A percentile compares a stretch with the other conserved stretches of the same genome.
Evolutionary conservation across 208 protist genomes (phyloP).

Genomic region (Strigomonas galati): DNA sequence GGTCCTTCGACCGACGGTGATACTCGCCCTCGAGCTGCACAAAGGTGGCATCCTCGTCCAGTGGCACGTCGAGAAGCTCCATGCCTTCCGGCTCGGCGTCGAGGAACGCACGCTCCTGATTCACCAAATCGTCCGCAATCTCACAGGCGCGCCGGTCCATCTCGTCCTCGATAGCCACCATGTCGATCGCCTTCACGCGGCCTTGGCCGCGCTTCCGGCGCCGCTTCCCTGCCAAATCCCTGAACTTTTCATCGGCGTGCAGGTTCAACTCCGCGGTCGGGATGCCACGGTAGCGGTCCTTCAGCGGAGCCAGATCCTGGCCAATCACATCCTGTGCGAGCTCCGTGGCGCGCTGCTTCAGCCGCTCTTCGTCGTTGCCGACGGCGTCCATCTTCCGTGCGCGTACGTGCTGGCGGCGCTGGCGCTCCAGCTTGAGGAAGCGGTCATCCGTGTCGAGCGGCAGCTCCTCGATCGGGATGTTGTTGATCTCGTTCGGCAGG

Average conservation of each 20-base stretch:
- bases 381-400: conserved; percentile 36
- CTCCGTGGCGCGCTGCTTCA: conserved; percentile 40
- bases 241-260: conserved; percentile 58
- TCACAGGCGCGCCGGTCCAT: conserved; percentile 71
- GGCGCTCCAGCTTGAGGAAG: conserved; percentile 54
- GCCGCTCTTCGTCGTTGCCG: conserved; percentile 39
- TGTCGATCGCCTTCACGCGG: conserved; percentile 39
- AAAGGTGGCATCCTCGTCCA: conserved; percentile 74
- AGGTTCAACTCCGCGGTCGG: conserved; percentile 69
- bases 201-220: conserved; percentile 27
- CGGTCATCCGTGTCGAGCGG: conserved; percentile 59
- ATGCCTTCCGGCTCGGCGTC: conserved; percentile 83
- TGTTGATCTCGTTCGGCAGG: conserved; percentile 45
- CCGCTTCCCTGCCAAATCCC: conserved; percentile 43
- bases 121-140: conserved; percentile 77
- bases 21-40: conserved; percentile 72
- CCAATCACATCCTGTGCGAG: conserved; percentile 58
- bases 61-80: conserved; percentile 66
- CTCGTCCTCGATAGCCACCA: conserved; percentile 63
- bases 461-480: conserved; percentile 65
- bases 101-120: conserved; percentile 69
- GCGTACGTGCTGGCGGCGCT: conserved; percentile 51
- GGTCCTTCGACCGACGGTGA: conserved; percentile 52
- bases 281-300: conserved; percentile 57
- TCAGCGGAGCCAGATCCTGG: conserved; percentile 53